A percentile compares a stretch with the other conserved stretches of the same genome.
These are phyloP conservation scores for Populus alba DNA, from an alignment of 345 rosid genomes.

Conservation along the genomic window DNA sequence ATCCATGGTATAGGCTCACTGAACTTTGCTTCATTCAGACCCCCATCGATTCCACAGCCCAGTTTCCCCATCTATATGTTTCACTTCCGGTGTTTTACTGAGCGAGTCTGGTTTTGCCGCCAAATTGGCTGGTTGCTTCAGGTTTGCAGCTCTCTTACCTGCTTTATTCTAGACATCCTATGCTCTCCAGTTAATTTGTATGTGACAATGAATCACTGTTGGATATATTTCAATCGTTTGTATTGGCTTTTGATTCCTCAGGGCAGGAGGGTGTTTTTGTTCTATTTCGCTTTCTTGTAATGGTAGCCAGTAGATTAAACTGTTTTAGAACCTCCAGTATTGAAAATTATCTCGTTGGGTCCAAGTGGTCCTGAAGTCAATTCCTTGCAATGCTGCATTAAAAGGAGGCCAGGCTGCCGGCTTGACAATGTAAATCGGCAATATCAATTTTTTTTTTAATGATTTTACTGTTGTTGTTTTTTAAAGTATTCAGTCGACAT, in stretches of 20 bases:
- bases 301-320: background rate
- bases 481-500: no score
- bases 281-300: background rate
- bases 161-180: background rate
- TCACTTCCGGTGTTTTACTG: background rate
- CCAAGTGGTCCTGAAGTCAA: background rate
- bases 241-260: background rate
- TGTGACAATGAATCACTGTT: background rate
- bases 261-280: background rate
- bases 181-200: background rate
- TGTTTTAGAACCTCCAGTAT: background rate
- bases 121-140: background rate
- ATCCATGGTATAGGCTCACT: conserved; percentile 78
- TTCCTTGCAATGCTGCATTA: background rate
- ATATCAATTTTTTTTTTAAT: no score
- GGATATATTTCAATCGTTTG: background rate
- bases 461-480: no score
- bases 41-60: conserved; percentile 71
- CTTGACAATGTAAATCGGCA: background rate
- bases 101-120: background rate
- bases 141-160: background rate
- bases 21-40: conserved; percentile 53
- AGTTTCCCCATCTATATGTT: conserved; percentile 35
- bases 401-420: background rate
- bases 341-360: background rate